A percentile compares a stretch with the other conserved stretches of the same genome.
Conservation (phyloP, 805 yeast genomes). For the Cyberlindnera subsufficiens region DNA sequence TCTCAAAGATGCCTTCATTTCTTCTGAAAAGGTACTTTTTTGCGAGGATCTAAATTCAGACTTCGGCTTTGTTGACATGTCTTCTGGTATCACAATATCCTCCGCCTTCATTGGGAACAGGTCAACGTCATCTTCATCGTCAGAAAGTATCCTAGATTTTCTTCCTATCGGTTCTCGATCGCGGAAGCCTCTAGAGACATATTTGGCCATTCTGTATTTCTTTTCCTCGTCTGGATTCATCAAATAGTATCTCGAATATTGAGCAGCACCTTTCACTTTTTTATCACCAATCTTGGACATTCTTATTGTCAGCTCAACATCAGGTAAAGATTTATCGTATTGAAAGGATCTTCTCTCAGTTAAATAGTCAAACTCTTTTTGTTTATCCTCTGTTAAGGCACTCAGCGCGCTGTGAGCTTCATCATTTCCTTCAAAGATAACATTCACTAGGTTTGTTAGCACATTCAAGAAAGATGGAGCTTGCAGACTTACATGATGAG, state of each 20-base stretch:
- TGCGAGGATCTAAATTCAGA: neutral
- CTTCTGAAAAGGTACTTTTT: neutral
- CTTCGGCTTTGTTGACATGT: neutral
- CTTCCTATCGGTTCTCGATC: constrained; percentile 17
- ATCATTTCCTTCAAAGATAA: constrained; percentile 19
- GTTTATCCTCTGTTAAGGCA: constrained; percentile 8
- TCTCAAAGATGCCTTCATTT: neutral
- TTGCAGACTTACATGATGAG: constrained; percentile 12
- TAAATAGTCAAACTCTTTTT: constrained; percentile 3
- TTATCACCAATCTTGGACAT: constrained; percentile 17
- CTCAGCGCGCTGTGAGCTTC: constrained; percentile 12
- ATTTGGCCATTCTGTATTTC: neutral
- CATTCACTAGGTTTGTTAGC: constrained; percentile 14
- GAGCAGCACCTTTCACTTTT: constrained; percentile 23
- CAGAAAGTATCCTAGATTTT: constrained; percentile 8
- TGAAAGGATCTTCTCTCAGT: constrained; percentile 5
- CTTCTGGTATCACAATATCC: neutral
- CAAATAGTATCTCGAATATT: constrained; percentile 22
- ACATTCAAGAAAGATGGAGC: neutral
- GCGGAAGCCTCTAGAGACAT: neutral
- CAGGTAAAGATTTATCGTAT: constrained; percentile 10
- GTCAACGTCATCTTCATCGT: constrained; percentile 13
- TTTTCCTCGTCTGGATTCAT: constrained; percentile 20
- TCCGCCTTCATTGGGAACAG: constrained; percentile 16
- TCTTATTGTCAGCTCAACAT: constrained; percentile 14